Conservation (phyloP, 148 eudicot genomes). For the Rhododendron griersonianum region DNA sequence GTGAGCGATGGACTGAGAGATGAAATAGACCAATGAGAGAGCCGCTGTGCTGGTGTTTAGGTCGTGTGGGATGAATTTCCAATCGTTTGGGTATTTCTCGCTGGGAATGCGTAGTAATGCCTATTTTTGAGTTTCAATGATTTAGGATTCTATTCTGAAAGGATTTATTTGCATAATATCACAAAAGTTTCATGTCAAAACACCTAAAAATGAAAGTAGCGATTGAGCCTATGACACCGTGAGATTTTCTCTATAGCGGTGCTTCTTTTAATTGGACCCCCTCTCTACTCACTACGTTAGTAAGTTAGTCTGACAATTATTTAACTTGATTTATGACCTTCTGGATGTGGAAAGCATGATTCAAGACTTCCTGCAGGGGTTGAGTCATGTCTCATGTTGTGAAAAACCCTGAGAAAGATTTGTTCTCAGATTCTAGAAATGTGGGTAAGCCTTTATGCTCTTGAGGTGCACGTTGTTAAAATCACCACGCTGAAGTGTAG, state of each 20-base stretch:
- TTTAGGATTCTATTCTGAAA: background rate
- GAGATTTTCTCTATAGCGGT: background rate
- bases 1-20: background rate
- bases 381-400: background rate
- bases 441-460: background rate
- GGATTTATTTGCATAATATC: background rate
- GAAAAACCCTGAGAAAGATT: background rate
- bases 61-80: background rate
- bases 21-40: background rate
- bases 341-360: background rate
- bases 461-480: background rate
- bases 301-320: background rate
- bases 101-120: background rate
- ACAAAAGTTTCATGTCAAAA: background rate
- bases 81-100: background rate
- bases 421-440: background rate
- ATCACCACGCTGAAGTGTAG: background rate
- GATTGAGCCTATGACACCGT: background rate
- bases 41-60: background rate
- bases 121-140: background rate
- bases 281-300: background rate
- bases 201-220: background rate
- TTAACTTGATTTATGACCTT: background rate
- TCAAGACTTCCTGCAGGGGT: background rate
- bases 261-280: background rate